Evolutionary conservation across 2,329 filamentous ascomycete species (phyloP).

Genomic region (Fusarium phyllophilum): DNA sequence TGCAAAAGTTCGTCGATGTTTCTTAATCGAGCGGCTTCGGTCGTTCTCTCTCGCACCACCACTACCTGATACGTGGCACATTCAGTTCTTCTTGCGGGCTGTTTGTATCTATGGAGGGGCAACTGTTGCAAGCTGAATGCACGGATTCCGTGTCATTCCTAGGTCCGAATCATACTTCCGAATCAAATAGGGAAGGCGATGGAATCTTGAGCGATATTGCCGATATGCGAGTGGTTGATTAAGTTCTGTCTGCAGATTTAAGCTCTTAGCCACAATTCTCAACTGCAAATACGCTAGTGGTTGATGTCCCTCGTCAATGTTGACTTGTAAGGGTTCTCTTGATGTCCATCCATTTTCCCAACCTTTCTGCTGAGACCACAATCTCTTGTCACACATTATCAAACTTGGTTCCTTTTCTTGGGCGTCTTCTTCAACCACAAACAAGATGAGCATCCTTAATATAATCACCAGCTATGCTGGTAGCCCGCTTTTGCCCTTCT

Average conservation of each 20-base stretch:
- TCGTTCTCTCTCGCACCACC: too few relatives aligned
- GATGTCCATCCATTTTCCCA: not conserved
- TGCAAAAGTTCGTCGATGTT: not conserved
- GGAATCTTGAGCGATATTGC: rapidly evolving
- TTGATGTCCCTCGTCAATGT: rapidly evolving
- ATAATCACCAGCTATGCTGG: not conserved
- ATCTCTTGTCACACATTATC: rapidly evolving
- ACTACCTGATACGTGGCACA: not conserved
- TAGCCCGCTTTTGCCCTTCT: not conserved
- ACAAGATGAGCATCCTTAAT: not conserved
- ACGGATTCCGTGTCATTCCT: rapidly evolving
- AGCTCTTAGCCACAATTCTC: too few relatives aligned
- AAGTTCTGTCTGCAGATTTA: too few relatives aligned
- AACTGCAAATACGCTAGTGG: too few relatives aligned
- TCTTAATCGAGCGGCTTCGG: not conserved
- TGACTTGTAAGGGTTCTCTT: rapidly evolving
- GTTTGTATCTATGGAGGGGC: rapidly evolving
- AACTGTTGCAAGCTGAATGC: rapidly evolving
- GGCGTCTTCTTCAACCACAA: not conserved
- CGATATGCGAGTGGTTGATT: not conserved
- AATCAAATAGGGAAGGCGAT: not conserved
- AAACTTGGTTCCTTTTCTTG: rapidly evolving
- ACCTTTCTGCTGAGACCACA: too few relatives aligned
- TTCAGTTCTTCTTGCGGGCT: not conserved
- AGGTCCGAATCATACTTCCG: not conserved